phyloP scores from a whole-genome alignment of 805 yeast genomes.

The Saturnispora ahearnii region DNA sequence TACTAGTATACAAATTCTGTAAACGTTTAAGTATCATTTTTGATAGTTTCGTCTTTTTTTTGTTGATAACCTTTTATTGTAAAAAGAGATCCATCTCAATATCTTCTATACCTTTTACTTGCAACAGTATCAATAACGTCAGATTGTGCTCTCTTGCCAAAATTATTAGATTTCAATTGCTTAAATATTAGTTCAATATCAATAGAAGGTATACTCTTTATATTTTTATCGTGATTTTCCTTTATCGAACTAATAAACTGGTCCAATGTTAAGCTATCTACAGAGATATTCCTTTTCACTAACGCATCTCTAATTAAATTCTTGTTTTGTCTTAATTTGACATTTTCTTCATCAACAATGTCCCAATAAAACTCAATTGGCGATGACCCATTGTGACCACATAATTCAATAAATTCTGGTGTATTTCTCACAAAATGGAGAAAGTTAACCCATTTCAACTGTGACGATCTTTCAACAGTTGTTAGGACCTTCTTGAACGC shows the following conservation, averaged over 20 bases:
- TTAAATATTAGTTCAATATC: neutral
- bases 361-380: conserved; percentile 76
- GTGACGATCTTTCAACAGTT: conserved; percentile 32
- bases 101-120: conserved; percentile 1
- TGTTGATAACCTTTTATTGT: no score
- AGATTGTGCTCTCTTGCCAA: neutral
- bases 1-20: neutral
- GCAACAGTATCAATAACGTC: neutral
- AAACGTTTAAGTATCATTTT: neutral
- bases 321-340: conserved; percentile 46
- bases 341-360: conserved; percentile 51
- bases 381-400: conserved; percentile 72
- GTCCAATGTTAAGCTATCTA: conserved; percentile 4
- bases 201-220: neutral
- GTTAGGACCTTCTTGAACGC: conserved; percentile 41
- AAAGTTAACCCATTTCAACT: conserved; percentile 52
- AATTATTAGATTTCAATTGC: neutral
- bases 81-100: neutral
- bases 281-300: conserved; percentile 16
- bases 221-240: conserved; percentile 7
- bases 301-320: conserved; percentile 49
- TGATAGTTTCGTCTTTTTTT: neutral
- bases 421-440: conserved; percentile 44
- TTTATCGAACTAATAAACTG: conserved; percentile 13
- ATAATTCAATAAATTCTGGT: conserved; percentile 45